Base-by-base conservation (phyloP, 495 filamentous ascomycete species). In the Hypoxylon perforatum region DNA sequence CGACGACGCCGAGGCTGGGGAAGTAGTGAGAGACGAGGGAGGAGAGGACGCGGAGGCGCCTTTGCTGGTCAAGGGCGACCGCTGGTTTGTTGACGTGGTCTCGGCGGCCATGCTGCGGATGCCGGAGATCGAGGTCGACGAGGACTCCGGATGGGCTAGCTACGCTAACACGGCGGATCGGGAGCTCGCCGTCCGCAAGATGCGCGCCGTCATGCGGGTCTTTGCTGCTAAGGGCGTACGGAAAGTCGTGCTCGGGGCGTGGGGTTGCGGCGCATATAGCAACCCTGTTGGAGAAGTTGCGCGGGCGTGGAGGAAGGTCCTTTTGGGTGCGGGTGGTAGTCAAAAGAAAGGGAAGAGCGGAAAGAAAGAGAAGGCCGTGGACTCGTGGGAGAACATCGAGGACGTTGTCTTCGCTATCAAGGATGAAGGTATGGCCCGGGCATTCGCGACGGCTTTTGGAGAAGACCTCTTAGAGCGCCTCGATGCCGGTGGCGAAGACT, bases 231-330 rank as follows among this genome's bases (percentile, higher is more conserved):
- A 85, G 33, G 80, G 78, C 1, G 82, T 86, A 62, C 71, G 73
- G 11, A 77, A 74, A 65, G 68, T 92, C 10, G 84, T 92, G 19
- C 77, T 93, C 1, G 88, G 90, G 0, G 88, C 89, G 0, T 77
- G 91, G 74, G 90, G 90, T 1, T 91, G 89, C 69, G 89, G 89
- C 4, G 88, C 81, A 0, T 91, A 89, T 71, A 76, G 71, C 0
- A 90, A 92, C 66, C 90, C 90, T 8, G 77, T 80, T 1, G 73
- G 77, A 17, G 86, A 86, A 68, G 83, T 92, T n/a, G 87, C 88
- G 25, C 48, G 79, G 28, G 86, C 84, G 25, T 92, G 87, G 81
- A 87, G 61, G 68, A 73, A 17, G 78, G 88, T 78, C 78, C 84
- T 84, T 47, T 61, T 62, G 72, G 81, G 35, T 59, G 77, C 52